Evolutionary conservation across 2,329 filamentous ascomycete genomes (phyloP), one percentile per base, ranked within the genome.

Genomic region (Paecilomyces sp.): DNA sequence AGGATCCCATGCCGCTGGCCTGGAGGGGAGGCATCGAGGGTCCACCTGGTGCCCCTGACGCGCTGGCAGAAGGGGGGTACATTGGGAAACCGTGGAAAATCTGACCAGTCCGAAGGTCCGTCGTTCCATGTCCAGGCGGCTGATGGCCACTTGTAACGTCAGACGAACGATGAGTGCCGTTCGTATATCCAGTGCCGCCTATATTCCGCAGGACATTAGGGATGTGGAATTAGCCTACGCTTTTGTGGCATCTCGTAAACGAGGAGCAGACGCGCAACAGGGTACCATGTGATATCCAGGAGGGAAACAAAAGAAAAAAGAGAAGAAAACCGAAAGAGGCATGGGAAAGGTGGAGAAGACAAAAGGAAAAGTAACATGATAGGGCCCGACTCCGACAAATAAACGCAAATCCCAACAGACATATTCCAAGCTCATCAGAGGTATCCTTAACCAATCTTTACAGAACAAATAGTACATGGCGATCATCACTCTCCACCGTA

Each of bases 51-150:
- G 80, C 81, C 61, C 82, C 77, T 61, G 80, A 78, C 54, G 86
- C 77, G 69, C 84, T 82, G 28, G 65, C 61, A 11, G 70, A 59
- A 57, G 79, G 80, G 58, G 87, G 85, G 69, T 90, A 91, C 31
- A 81, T 81, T 41, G 84, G 81, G 69, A 92, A 91, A 55, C 84
- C 84, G 55, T 84, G 81, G 75, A 94, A 95, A 65, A 88, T 87
- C 62, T 94, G 90, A 51, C 85, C 79, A 59, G 88, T 87, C 66
- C 90, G 88, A 62, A 89, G 82, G 69, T 92, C 89, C 63, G 86
- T 83, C 62, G 82, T 77, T 58, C 85, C 80, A 60, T 81, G 70
- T 62, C 79, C 74, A 57, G 76, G 65, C 63, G 83, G 79, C 55
- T 80, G 81, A 15, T 66, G 65, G 60, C 65, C 65, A 57, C 58